Base-by-base conservation (phyloP, 805 yeast species). In the Starmerella apis region DNA sequence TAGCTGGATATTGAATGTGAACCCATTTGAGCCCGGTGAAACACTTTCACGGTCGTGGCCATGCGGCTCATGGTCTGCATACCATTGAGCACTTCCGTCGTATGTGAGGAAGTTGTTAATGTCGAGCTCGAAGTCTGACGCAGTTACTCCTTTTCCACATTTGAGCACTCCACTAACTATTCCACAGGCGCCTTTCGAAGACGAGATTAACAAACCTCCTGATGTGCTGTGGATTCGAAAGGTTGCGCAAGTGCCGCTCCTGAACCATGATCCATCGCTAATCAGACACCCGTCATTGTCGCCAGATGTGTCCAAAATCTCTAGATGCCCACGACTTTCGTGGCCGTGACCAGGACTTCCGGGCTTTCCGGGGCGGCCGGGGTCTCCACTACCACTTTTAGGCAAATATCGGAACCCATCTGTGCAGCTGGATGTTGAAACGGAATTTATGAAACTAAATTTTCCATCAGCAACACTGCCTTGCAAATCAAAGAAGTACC, bases 251-350 rank as follows among this genome's bases (percentile, higher is more conserved):
- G 92, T 78, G 1, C 96, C 96, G 36, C 68, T 63, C 4, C 74
- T 63, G 67, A 81, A 85, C 92, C 94, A 88, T 56, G 78, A 75
- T 3, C 98, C 98, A 60, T 78, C 83, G 53, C 83, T 77, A 60
- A 88, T 90, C 51, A 90, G 68, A 66, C 95, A 86, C 9, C 95
- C 95, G 4, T 65, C 37, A 10, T 25, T 10, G 16, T 25, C 19
- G 23, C 33, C 33, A 13, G 32, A 25, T 4, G 33, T 20, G 18
- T 72, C 62, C 13, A 78, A 66, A 47, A 50, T 46, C 20, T 68
- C 72, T 42, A 84, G 61, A 58, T 65, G 20, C 1, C 86, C 87
- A 43, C 62, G 54, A 1, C 61, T 59, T 30, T 63, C 60, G 16
- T 71, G 74, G 22, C 66, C 64, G 18, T 54, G 56, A 20, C 42